Percentiles rank a stretch among this genome's conserved stretches.
Conservation (phyloP, 2,329 filamentous ascomycete species). For the Ophiostoma ips region DNA sequence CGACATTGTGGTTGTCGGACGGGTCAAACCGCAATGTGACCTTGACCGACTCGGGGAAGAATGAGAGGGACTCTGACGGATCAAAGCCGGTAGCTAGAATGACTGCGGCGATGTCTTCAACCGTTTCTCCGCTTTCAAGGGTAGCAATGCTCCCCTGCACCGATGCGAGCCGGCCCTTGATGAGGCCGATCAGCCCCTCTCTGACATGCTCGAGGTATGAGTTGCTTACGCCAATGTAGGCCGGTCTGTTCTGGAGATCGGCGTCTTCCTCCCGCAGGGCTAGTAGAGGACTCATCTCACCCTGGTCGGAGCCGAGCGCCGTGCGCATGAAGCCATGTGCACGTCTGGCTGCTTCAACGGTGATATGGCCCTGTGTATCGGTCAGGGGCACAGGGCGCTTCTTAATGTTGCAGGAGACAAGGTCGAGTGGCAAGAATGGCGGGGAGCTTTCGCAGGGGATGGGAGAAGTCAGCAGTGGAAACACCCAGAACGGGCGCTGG, state of each 20-base stretch:
- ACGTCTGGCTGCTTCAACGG: conserved; percentile 38
- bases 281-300: conserved; percentile 30
- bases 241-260: conserved; percentile 35
- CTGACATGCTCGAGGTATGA: conserved; percentile 63
- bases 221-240: conserved; percentile 56
- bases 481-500: conserved; percentile 57
- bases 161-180: conserved; percentile 31
- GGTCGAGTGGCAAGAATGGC: conserved; percentile 58
- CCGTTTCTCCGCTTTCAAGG: conserved; percentile 14
- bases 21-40: conserved; percentile 43
- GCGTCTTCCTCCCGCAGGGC: conserved; percentile 22
- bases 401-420: conserved; percentile 56
- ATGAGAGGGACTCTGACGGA: conserved; percentile 47
- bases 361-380: conserved; percentile 52
- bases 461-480: conserved; percentile 45
- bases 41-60: conserved; percentile 44
- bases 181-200: conserved; percentile 41
- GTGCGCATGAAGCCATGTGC: conserved; percentile 37
- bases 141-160: conserved; percentile 22
- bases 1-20: conserved; percentile 38
- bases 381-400: conserved; percentile 44
- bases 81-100: conserved; percentile 67
- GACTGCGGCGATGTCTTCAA: conserved; percentile 50
- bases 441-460: conserved; percentile 33
- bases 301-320: conserved; percentile 40